Evolutionary conservation across 495 filamentous ascomycete species (phyloP).

Genomic region (Friedmanniomyces simplex): DNA sequence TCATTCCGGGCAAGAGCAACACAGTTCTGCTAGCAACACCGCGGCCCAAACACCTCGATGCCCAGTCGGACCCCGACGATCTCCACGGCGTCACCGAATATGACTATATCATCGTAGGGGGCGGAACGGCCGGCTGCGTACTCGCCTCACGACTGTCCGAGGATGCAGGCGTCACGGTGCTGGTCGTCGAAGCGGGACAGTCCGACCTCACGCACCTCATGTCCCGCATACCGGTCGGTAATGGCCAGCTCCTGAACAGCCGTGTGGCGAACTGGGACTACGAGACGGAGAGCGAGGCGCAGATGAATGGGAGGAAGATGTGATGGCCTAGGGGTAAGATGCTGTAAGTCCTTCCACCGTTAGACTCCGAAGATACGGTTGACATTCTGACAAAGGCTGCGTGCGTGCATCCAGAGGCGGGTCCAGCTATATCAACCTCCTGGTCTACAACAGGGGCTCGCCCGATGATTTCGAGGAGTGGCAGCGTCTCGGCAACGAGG

Average conservation of each 20-base stretch:
- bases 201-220: slow-evolving; percentile 1
- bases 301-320: not conserved
- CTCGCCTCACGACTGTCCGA: slow-evolving; percentile 10
- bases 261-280: slow-evolving; percentile 1
- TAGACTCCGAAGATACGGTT: too few species aligned
- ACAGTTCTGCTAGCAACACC: not conserved
- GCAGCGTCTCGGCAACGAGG: slow-evolving; percentile 1
- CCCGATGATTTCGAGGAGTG: slow-evolving; percentile 4
- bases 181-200: slow-evolving; percentile 13
- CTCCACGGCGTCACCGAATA: not conserved
- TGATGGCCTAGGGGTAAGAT: not conserved
- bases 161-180: slow-evolving; percentile 9
- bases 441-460: not conserved
- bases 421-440: not conserved
- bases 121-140: slow-evolving; percentile 17
- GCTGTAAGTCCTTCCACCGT: too few species aligned
- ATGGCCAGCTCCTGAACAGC: not conserved
- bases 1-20: not conserved
- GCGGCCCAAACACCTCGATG: not conserved
- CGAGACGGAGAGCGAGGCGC: not conserved
- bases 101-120: slow-evolving; percentile 17
- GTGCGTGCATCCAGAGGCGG: not conserved
- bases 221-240: not conserved
- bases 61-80: not conserved
- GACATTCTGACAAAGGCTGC: too few species aligned